Conservation (phyloP, 1,284 basidiomycete species). For the Salmacisia buchloeana region DNA sequence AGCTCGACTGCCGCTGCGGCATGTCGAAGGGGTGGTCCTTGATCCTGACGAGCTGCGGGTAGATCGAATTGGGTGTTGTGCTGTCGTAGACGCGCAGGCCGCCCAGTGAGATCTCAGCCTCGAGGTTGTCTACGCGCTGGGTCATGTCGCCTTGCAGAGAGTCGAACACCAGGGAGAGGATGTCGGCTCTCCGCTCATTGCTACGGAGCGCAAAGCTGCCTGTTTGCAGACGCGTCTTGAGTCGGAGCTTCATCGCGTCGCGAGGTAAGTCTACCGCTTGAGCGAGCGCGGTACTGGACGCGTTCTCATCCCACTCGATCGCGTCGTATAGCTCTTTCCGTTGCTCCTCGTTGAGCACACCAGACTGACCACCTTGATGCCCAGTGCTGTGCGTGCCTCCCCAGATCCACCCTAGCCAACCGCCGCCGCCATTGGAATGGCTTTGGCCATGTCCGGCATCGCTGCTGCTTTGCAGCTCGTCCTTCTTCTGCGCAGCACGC, state of each 20-base stretch:
- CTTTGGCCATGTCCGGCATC: slow-evolving; percentile 54
- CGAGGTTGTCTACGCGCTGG: slow-evolving; percentile 79
- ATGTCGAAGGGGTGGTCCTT: slow-evolving; percentile 58
- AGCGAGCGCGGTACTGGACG: slow-evolving; percentile 24
- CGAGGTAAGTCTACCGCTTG: slow-evolving; percentile 57
- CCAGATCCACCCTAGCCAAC: slow-evolving; percentile 49
- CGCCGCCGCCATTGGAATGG: slow-evolving; percentile 22
- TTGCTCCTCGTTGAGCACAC: slow-evolving; percentile 80
- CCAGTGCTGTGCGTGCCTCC: slow-evolving; percentile 19
- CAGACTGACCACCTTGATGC: slow-evolving; percentile 13
- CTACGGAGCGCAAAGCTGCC: slow-evolving; percentile 43
- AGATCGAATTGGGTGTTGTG: slow-evolving; percentile 72
- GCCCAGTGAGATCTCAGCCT: slow-evolving; percentile 76
- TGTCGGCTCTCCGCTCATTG: slow-evolving; percentile 55
- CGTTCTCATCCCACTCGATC: slow-evolving; percentile 73
- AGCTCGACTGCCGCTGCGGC: slow-evolving; percentile 21
- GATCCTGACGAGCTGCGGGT: slow-evolving; percentile 89
- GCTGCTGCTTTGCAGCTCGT: slow-evolving; percentile 40
- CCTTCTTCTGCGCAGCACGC: slow-evolving; percentile 46
- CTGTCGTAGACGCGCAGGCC: slow-evolving; percentile 88
- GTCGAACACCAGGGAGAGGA: slow-evolving; percentile 85
- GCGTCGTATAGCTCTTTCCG: slow-evolving; percentile 86
- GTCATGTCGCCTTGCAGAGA: slow-evolving; percentile 76
- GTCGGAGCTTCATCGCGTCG: slow-evolving; percentile 74
- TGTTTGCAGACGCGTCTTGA: slow-evolving; percentile 58